Percentiles rank a stretch among this genome's conserved stretches.
These are phyloP conservation scores for Solanum clarkiae DNA, from an alignment of 257 asterid genomes.

Conservation along the genomic window DNA sequence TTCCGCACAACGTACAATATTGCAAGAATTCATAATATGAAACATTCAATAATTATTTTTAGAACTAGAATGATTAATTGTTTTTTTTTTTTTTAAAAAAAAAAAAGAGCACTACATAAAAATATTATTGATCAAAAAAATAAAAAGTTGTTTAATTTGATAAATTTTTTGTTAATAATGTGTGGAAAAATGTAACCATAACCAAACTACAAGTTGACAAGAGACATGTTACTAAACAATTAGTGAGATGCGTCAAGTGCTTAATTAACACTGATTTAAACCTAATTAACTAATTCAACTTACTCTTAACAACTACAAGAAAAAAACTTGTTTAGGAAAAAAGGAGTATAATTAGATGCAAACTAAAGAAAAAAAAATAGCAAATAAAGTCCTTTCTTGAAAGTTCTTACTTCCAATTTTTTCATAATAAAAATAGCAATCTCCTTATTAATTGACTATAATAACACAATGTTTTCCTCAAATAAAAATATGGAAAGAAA, in stretches of 20 bases:
- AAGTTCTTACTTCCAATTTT: not conserved
- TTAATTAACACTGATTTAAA: not conserved
- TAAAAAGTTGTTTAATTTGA: not conserved
- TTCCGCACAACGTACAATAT: not conserved
- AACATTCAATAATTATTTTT: not conserved
- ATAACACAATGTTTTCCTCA: not conserved
- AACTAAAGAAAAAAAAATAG: not conserved
- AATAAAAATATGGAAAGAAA: not conserved
- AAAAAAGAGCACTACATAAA: too few species aligned
- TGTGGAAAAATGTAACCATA: not conserved
- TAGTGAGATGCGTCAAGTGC: not conserved
- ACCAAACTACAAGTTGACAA: not conserved
- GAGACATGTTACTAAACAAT: not conserved
- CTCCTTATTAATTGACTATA: not conserved
- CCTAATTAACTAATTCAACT: not conserved
- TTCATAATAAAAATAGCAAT: not conserved
- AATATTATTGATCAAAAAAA: not conserved
- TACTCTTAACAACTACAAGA: not conserved
- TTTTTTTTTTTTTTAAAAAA: not conserved
- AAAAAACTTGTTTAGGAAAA: not conserved
- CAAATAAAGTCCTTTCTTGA: not conserved
- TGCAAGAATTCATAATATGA: not conserved
- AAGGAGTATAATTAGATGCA: not conserved
- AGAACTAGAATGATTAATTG: not conserved
- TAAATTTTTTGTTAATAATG: not conserved